These are phyloP conservation scores for Escallonia herrerae DNA, from an alignment of 129 eudicot genomes.

Conservation along the genomic window DNA sequence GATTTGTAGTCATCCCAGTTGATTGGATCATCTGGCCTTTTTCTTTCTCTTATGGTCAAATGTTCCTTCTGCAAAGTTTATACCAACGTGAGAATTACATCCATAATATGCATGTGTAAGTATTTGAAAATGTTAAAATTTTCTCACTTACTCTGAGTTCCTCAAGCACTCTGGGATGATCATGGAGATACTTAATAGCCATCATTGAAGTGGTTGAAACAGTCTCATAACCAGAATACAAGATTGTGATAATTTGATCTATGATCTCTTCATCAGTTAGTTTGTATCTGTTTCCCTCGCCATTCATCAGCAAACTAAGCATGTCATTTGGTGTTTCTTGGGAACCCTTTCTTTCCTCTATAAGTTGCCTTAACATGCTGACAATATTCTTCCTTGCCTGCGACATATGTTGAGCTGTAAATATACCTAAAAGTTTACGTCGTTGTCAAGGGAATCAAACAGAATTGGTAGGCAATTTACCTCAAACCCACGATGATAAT, in stretches of 20 bases:
- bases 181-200: slow-evolving; percentile 98
- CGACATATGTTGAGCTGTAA: not conserved
- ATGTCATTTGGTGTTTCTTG: slow-evolving; percentile 54
- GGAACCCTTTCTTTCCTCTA: slow-evolving; percentile 59
- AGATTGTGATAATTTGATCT: slow-evolving; percentile 84
- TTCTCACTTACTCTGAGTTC: slow-evolving; percentile 74
- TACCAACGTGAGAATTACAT: not conserved
- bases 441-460: not conserved
- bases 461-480: slow-evolving; percentile 17
- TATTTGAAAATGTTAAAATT: not conserved
- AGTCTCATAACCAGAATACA: slow-evolving; percentile 97
- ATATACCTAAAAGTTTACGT: not conserved
- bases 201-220: slow-evolving; percentile 99
- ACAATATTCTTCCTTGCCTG: slow-evolving; percentile 89
- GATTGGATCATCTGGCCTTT: slow-evolving; percentile 76
- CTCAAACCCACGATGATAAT: slow-evolving; percentile 79
- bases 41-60: slow-evolving; percentile 76
- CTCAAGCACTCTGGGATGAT: slow-evolving; percentile 88
- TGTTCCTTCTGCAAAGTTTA: slow-evolving; percentile 76
- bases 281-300: slow-evolving; percentile 59
- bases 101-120: not conserved
- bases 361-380: slow-evolving; percentile 48
- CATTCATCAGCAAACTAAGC: slow-evolving; percentile 60
- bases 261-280: slow-evolving; percentile 86
- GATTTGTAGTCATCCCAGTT: slow-evolving; percentile 82